Evolutionary conservation across 345 rosid species (phyloP).

Genomic region (Mallotus nudiflorus): DNA sequence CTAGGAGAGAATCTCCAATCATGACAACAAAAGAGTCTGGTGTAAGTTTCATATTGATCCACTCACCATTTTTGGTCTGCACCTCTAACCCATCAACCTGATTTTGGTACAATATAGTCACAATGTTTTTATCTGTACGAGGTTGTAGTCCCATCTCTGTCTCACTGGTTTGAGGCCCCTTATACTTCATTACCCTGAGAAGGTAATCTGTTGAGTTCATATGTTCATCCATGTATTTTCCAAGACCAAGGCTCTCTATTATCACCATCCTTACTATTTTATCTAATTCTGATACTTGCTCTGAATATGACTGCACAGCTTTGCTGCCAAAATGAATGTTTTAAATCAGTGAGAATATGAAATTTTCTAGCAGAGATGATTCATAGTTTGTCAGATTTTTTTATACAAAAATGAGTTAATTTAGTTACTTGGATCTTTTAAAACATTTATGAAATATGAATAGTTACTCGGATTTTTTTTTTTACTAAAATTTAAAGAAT

Average conservation of each 20-base stretch:
- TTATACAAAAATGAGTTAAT: too few relatives aligned
- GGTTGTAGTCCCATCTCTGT: constrained; percentile 24
- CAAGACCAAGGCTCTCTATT: too few relatives aligned
- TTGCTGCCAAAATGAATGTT: constrained; percentile 19
- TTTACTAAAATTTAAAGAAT: too few relatives aligned
- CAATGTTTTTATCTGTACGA: constrained; percentile 40
- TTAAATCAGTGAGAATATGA: neutral
- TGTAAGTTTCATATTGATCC: constrained; percentile 17
- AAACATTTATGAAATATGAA: too few relatives aligned
- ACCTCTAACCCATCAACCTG: constrained; percentile 41
- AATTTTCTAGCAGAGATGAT: too few relatives aligned
- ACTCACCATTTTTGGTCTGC: constrained; percentile 28
- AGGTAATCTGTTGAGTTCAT: constrained; percentile 26
- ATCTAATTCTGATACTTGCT: constrained; percentile 31
- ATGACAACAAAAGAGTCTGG: constrained; percentile 15
- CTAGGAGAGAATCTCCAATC: constrained; percentile 19
- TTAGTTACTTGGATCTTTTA: too few relatives aligned
- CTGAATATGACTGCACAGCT: constrained; percentile 19
- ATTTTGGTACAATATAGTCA: constrained; percentile 44
- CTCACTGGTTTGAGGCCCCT: constrained; percentile 20
- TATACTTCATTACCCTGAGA: constrained; percentile 38
- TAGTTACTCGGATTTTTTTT: too few relatives aligned
- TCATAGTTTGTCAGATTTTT: too few relatives aligned
- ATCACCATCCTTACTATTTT: constrained; percentile 29
- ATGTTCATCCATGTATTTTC: constrained; percentile 33